Evolutionary conservation across 2,329 filamentous ascomycete species (phyloP).

Genomic region (Ophiostoma ulmi): DNA sequence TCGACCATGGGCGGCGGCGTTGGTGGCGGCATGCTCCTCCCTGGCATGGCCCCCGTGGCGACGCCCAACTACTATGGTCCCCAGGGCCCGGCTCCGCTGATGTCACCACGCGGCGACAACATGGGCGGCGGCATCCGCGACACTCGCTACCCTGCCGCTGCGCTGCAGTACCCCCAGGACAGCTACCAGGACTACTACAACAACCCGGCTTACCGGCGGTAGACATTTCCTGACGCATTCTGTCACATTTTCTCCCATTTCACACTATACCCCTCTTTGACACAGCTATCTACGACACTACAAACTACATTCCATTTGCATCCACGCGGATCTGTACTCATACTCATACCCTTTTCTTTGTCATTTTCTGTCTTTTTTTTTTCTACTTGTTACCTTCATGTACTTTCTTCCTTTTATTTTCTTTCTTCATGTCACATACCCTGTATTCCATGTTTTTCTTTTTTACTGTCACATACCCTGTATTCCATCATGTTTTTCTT

Average conservation of each 20-base stretch:
- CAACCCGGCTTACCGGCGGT: background rate
- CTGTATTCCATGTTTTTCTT: background rate
- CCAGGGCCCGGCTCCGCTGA: background rate
- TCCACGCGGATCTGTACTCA: conserved; percentile 16
- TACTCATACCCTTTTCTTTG: background rate
- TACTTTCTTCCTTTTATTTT: background rate
- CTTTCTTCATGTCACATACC: background rate
- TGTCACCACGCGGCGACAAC: conserved; percentile 15
- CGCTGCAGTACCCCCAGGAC: background rate
- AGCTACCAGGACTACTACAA: background rate
- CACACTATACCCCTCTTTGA: background rate
- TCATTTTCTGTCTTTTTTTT: background rate
- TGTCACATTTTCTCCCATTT: background rate
- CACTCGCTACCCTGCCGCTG: background rate
- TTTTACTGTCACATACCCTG: background rate
- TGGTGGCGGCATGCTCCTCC: background rate
- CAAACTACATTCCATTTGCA: background rate
- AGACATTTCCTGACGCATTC: background rate
- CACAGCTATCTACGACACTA: background rate
- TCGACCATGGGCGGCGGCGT: background rate
- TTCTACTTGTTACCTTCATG: background rate
- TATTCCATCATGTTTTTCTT: background rate
- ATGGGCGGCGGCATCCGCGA: conserved; percentile 10
- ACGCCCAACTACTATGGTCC: background rate
- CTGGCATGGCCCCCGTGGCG: background rate